phyloP scores from a whole-genome alignment of 1,284 basidiomycete genomes.

The Vanrija sp. region DNA sequence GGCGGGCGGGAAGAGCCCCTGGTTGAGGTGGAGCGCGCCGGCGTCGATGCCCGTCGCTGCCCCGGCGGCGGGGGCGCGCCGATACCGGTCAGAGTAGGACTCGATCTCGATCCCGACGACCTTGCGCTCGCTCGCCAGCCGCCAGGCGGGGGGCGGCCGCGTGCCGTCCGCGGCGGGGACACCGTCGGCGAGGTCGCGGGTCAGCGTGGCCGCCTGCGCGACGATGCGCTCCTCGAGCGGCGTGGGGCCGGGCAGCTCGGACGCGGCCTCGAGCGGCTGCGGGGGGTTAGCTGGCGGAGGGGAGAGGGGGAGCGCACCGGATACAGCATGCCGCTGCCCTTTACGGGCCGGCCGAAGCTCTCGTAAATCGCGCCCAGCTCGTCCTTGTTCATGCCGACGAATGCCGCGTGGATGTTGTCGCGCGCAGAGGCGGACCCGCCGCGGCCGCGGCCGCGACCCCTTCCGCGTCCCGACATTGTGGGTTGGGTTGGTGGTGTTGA shows the following conservation, averaged over 20 bases:
- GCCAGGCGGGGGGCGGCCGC: slow-evolving; percentile 30
- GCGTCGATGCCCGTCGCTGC: slow-evolving; percentile 24
- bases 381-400: slow-evolving; percentile 22
- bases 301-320: slow-evolving; percentile 26
- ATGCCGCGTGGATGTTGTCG: slow-evolving; percentile 21
- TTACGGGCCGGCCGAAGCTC: slow-evolving; percentile 21
- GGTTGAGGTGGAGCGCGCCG: slow-evolving; percentile 27
- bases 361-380: slow-evolving; percentile 18
- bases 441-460: slow-evolving; percentile 14
- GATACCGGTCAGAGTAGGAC: slow-evolving; percentile 42
- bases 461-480: slow-evolving; percentile 9
- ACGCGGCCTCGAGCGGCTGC: slow-evolving; percentile 30
- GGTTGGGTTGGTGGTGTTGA: not conserved
- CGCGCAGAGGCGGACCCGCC: slow-evolving; percentile 14
- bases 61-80: not conserved
- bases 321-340: slow-evolving; percentile 38
- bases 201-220: slow-evolving; percentile 19
- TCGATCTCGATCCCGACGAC: slow-evolving; percentile 46
- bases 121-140: slow-evolving; percentile 36
- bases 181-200: slow-evolving; percentile 20
- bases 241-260: slow-evolving; percentile 26
- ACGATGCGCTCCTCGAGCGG: slow-evolving; percentile 22
- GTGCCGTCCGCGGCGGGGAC: slow-evolving; percentile 1
- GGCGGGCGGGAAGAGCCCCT: slow-evolving; percentile 39
- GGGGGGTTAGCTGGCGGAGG: not conserved